Evolutionary conservation across 352 stramenopile species (phyloP), one percentile per base, ranked within the genome.

Genomic region (Thalassiosira allenii): DNA sequence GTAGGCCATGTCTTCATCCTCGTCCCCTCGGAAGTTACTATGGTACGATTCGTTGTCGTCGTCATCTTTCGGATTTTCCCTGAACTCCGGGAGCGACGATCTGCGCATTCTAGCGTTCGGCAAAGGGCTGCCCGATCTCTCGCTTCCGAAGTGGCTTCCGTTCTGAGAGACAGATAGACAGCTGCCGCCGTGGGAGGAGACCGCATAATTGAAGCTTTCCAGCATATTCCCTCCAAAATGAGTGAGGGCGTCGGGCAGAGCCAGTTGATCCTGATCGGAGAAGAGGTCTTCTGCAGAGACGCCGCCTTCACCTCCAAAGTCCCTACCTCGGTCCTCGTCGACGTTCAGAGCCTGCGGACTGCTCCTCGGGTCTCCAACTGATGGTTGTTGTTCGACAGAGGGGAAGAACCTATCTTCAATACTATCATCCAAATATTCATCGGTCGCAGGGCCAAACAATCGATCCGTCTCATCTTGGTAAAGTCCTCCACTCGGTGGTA

Each of bases 131-230:
- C 56, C 40, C 30, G 56, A 66, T 30, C 56, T 44, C 20, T 66
- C 56, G n/a, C 47, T 56, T 9, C 14, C 62, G 43, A 56, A 75
- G n/a, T 44, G 37, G 47, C 63, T 73, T 0, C 65, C 52, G 41
- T n/a, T 37, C 6, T 49, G 49, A 37, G 41, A 58, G 11, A 30
- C 22, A n/a, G 17, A 49, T 8, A 56, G 25, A 69, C 20, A 54
- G 40, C 59, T 69, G 1, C 59, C 59, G 22, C 37, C 30, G n/a
- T 25, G 34, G 3, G 66, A 75, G 22, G 66, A 75, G 20, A 63
- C 52, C 30, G 66, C 66, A 66, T 56, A 41, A 29, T 75, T 75
- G 41, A 75, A 75, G 53, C 37, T 75, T 33, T 65, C 29, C 8
- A 75, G 53, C 34, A 75, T 34, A 33, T 56, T 64, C 49, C 27